Base-by-base conservation (phyloP, 768 basidiomycete species). In the Mycena kentingensis region DNA sequence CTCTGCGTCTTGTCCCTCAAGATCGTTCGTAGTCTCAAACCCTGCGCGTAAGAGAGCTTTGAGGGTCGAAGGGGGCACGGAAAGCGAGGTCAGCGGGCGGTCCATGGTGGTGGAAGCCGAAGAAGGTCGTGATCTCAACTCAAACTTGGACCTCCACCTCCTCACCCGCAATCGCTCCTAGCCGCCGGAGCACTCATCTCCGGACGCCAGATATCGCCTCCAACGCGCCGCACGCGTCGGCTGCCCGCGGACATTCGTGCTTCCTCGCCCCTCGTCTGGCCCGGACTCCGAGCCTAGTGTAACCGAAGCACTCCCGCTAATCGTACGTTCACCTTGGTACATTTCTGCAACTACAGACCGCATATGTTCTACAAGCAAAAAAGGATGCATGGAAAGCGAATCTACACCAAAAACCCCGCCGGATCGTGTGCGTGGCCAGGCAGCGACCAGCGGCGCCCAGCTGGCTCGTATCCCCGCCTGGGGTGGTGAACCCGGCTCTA, bases 21-120 rank as follows among this genome's bases (percentile, higher is more conserved):
- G 60, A 58, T 88, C 86, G 45, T 77, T 70, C 3, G 82, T 60
- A 6, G 77, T 82, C 61, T 82, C 77, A 60, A 85, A 88, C 5
- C 85, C 85, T 32, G 78, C 75, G 32, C 69, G 71, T 38, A 71
- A 71, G 28, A 87, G 69, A 3, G 74, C 75, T 15, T 72, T 67
- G 27, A 82, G 72, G 2, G 74, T 73, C 21, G 77, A 69, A 8
- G 70, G 65, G 3, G 82, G 73, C 13, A 85, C 72, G 52, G 68
- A 69, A 48, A 78, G 67, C 39, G 77, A 80, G 46, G 75, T 74
- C 12, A 82, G 64, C 3, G 77, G 73, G 38, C 77, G 76, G 26
- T 74, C 71, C 75, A 78, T 77, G 34, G n/a, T n/a, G n/a, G n/a
- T n/a, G n/a, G n/a, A n/a, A n/a, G n/a, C n/a, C n/a, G n/a, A n/a